These are phyloP conservation scores for Mycena pura DNA, from an alignment of 768 basidiomycete genomes.

Conservation along the genomic window DNA sequence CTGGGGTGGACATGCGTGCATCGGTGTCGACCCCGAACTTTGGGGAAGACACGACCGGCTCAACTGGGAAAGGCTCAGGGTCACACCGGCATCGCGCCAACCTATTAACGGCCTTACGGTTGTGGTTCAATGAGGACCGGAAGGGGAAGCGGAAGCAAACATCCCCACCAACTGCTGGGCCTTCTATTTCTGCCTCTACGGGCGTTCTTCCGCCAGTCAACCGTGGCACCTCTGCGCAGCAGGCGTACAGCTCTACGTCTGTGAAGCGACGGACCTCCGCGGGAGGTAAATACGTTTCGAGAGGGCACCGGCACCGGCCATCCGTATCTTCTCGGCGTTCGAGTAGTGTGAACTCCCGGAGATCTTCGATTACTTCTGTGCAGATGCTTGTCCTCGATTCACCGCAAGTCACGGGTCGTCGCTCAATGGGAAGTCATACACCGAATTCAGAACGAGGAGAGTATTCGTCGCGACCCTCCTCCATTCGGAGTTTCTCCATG, in stretches of 20 bases:
- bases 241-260: constrained; percentile 38
- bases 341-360: constrained; percentile 88
- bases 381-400: constrained; percentile 65
- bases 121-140: constrained; percentile 92
- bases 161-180: constrained; percentile 33
- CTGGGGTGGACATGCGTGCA: constrained; percentile 56
- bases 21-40: constrained; percentile 54
- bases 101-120: constrained; percentile 82
- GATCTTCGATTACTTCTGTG: constrained; percentile 60
- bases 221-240: constrained; percentile 16
- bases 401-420: constrained; percentile 66
- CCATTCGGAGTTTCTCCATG: constrained; percentile 78
- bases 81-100: constrained; percentile 75
- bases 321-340: constrained; percentile 86
- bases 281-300: constrained; percentile 32
- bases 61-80: constrained; percentile 27
- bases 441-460: constrained; percentile 89
- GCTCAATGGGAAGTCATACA: constrained; percentile 81
- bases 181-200: constrained; percentile 34
- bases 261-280: constrained; percentile 55
- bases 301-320: constrained; percentile 68
- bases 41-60: constrained; percentile 26
- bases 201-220: constrained; percentile 1
- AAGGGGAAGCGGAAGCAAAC: constrained; percentile 83
- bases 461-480: constrained; percentile 80